Evolutionary conservation across 768 basidiomycete species (phyloP).

Genomic region (Boletales sp.): DNA sequence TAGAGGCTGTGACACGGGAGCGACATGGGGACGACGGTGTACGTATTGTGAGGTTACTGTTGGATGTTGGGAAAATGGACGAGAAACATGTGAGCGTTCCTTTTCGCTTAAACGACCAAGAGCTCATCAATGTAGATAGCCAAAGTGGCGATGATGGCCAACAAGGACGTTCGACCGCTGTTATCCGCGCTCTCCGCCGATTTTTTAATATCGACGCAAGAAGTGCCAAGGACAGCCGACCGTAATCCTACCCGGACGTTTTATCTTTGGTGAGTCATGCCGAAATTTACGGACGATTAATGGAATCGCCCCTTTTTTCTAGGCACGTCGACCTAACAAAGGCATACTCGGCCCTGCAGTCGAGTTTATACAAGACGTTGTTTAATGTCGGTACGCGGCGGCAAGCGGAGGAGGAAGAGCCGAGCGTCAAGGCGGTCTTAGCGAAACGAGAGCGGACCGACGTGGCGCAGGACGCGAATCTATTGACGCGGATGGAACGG

Average conservation of each 20-base stretch:
- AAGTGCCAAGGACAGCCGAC: constrained; percentile 88
- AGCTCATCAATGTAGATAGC: constrained; percentile 58
- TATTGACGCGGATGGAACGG: constrained; percentile 73
- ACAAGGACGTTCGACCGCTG: constrained; percentile 80
- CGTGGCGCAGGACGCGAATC: constrained; percentile 69
- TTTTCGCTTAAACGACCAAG: not conserved
- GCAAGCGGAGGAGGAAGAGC: constrained; percentile 67
- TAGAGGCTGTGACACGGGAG: constrained; percentile 79
- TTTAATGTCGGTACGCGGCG: constrained; percentile 79
- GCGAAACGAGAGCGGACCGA: constrained; percentile 80
- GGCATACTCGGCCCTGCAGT: constrained; percentile 74
- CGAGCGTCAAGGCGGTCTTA: constrained; percentile 66
- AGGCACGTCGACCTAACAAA: constrained; percentile 91
- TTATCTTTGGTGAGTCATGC: constrained; percentile 74
- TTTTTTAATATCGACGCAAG: constrained; percentile 85
- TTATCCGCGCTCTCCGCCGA: constrained; percentile 77
- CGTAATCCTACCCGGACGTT: constrained; percentile 86
- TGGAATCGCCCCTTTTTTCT: not conserved
- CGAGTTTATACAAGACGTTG: constrained; percentile 83
- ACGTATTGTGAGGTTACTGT: constrained; percentile 72
- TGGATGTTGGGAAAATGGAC: constrained; percentile 87
- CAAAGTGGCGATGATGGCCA: constrained; percentile 89
- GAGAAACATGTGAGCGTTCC: constrained; percentile 72
- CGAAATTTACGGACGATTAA: not conserved
- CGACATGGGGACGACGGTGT: constrained; percentile 82